phyloP scores from a whole-genome alignment of 1,284 basidiomycete species.

The Trametes polyzona region DNA sequence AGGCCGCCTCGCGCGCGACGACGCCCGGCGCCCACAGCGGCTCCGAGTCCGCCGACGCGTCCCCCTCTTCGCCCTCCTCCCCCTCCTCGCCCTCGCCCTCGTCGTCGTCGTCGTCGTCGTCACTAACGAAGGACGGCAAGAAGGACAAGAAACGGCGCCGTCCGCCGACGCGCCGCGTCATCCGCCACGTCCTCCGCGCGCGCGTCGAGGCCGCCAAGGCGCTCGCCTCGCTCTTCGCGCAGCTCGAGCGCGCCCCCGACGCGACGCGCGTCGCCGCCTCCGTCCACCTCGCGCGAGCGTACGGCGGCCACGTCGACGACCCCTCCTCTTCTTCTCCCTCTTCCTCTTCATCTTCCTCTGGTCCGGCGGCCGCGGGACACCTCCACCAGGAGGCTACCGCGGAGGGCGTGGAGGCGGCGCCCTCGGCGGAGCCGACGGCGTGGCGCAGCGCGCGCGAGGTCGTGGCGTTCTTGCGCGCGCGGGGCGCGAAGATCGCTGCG shows the following conservation, averaged over 20 bases:
- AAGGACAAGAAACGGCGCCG: slow-evolving; percentile 48
- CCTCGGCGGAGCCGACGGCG: slow-evolving; percentile 47
- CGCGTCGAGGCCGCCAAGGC: slow-evolving; percentile 78
- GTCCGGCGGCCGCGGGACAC: too few species aligned
- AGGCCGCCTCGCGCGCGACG: slow-evolving; percentile 23
- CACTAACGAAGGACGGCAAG: too few species aligned
- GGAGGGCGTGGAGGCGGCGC: slow-evolving; percentile 27
- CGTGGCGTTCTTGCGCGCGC: slow-evolving; percentile 58
- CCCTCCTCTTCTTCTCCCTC: too few species aligned
- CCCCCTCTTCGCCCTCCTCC: slow-evolving; percentile 42
- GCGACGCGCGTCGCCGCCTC: slow-evolving; percentile 58
- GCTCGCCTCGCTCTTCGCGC: slow-evolving; percentile 70
- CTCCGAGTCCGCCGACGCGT: slow-evolving; percentile 21
- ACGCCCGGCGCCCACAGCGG: slow-evolving; percentile 14
- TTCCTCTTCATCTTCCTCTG: too few species aligned
- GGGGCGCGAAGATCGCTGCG: slow-evolving; percentile 67
- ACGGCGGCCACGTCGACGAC: slow-evolving; percentile 49
- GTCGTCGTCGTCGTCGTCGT: slow-evolving; percentile 44
- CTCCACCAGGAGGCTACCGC: too few species aligned
- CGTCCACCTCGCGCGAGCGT: slow-evolving; percentile 59
- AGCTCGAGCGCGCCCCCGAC: slow-evolving; percentile 56
- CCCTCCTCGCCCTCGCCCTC: slow-evolving; percentile 24
- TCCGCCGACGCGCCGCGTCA: slow-evolving; percentile 78
- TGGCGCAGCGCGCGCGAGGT: slow-evolving; percentile 68
- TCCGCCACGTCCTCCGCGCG: slow-evolving; percentile 84